phyloP scores from a whole-genome alignment of 1,284 basidiomycete species.

The Ceratobasidium sp. region DNA sequence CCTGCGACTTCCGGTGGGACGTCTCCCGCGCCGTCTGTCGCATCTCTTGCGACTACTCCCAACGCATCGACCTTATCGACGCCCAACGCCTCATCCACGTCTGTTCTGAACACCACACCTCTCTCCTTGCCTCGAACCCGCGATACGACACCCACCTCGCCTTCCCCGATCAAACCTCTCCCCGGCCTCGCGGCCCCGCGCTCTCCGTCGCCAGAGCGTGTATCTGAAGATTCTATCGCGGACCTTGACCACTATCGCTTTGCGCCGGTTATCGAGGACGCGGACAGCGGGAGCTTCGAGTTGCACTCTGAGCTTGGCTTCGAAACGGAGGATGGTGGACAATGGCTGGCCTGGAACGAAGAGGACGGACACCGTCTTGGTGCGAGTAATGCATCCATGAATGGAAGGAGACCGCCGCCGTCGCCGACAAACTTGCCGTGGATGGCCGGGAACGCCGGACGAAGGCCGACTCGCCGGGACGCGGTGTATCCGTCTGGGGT shows the following conservation, averaged over 20 bases:
- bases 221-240: constrained; percentile 3
- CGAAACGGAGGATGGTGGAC: neutral
- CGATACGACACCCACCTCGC: neutral
- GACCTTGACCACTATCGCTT: constrained; percentile 34
- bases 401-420: constrained; percentile 19
- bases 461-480: constrained; percentile 12
- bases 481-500: constrained; percentile 30
- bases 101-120: constrained; percentile 3
- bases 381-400: neutral
- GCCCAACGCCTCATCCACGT: constrained; percentile 24
- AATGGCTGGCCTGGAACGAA: constrained; percentile 12
- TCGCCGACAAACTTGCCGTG: constrained; percentile 39
- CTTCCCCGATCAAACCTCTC: constrained; percentile 5
- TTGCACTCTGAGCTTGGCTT: neutral
- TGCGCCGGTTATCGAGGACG: constrained; percentile 11
- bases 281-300: constrained; percentile 26
- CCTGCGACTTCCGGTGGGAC: constrained; percentile 5
- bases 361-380: neutral
- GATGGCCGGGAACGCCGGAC: constrained; percentile 33
- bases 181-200: neutral
- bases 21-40: constrained; percentile 11
- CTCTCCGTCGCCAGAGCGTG: constrained; percentile 12
- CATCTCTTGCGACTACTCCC: neutral
- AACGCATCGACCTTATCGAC: neutral
- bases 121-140: constrained; percentile 2